Evolutionary conservation across 257 asterid species (phyloP).

Genomic region (Plantago elongata): DNA sequence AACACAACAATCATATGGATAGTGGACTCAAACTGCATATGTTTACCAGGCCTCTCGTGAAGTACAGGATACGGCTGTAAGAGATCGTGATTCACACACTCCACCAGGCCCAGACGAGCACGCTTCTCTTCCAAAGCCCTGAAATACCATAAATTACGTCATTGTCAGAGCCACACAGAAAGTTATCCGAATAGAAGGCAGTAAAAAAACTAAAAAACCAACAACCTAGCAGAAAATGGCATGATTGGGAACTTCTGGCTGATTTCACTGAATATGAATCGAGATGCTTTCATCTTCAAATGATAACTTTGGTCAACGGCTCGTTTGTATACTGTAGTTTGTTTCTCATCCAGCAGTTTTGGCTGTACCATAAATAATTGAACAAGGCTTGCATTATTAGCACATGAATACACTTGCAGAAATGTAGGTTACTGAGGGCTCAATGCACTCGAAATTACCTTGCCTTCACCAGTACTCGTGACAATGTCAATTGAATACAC

Average conservation of each 20-base stretch:
- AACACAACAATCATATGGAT: too few relatives aligned
- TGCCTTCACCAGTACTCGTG: conserved; percentile 94
- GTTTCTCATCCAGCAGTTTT: conserved; percentile 84
- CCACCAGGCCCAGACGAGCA: conserved; percentile 80
- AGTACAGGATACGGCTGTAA: conserved; percentile 93
- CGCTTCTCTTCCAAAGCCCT: conserved; percentile 98
- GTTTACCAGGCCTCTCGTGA: conserved; percentile 85
- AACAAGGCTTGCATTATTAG: neutral
- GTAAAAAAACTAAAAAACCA: neutral
- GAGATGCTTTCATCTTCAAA: conserved; percentile 88
- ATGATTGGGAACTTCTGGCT: conserved; percentile 79
- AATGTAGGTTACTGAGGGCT: neutral
- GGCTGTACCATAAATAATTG: conserved; percentile 34
- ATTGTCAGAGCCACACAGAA: conserved; percentile 1
- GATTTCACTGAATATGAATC: conserved; percentile 90
- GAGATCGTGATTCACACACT: conserved; percentile 90
- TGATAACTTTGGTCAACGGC: conserved; percentile 87
- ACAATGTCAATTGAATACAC: conserved; percentile 82
- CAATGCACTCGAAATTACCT: conserved; percentile 32
- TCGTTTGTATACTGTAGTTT: conserved; percentile 85
- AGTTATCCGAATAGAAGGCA: neutral
- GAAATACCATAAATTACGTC: conserved; percentile 13
- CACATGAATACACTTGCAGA: neutral
- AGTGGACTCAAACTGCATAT: too few relatives aligned
- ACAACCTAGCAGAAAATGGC: conserved; percentile 84